A percentile compares a stretch with the other conserved stretches of the same genome.
phyloP scores from a whole-genome alignment of 192 early-diverging fungal genomes.

The Backusella sp. region DNA sequence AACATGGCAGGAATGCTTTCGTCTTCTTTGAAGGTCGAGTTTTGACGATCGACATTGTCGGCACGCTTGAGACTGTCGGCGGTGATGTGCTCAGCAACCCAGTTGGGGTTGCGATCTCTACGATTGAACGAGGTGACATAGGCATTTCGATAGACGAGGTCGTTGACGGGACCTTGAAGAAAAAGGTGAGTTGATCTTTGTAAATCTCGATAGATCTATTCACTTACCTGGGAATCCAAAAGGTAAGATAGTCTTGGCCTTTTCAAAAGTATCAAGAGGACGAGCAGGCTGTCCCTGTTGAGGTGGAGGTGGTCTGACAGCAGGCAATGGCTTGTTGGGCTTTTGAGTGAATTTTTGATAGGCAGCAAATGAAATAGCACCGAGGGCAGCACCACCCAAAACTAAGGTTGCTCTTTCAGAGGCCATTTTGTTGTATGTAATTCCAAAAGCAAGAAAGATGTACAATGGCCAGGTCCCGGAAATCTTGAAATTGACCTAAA shows the following conservation, averaged over 20 bases:
- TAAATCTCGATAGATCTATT: background rate
- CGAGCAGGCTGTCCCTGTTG: background rate
- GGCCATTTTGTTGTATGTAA: background rate
- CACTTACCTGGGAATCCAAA: conserved; percentile 38
- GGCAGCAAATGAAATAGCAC: conserved; percentile 29
- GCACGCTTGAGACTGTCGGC: conserved; percentile 52
- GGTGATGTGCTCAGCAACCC: conserved; percentile 75
- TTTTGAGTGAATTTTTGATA: conserved; percentile 36
- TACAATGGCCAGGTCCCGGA: background rate
- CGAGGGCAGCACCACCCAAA: conserved; percentile 42
- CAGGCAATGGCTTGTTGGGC: background rate
- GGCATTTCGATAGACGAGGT: conserved; percentile 62
- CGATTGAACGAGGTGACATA: conserved; percentile 82
- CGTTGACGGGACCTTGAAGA: conserved; percentile 66
- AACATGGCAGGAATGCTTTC: conserved; percentile 65
- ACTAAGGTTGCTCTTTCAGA: conserved; percentile 27
- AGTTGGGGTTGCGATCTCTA: conserved; percentile 69
- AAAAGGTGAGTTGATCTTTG: background rate
- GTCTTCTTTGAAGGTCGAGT: conserved; percentile 85
- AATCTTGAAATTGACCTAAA: background rate
- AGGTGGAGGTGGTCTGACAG: background rate
- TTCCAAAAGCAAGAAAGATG: background rate
- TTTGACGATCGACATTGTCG: conserved; percentile 58
- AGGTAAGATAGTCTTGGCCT: conserved; percentile 34
- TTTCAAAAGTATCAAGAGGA: conserved; percentile 18